Conservation (phyloP, 768 basidiomycete genomes). For the Leucocoprinus sp. region DNA sequence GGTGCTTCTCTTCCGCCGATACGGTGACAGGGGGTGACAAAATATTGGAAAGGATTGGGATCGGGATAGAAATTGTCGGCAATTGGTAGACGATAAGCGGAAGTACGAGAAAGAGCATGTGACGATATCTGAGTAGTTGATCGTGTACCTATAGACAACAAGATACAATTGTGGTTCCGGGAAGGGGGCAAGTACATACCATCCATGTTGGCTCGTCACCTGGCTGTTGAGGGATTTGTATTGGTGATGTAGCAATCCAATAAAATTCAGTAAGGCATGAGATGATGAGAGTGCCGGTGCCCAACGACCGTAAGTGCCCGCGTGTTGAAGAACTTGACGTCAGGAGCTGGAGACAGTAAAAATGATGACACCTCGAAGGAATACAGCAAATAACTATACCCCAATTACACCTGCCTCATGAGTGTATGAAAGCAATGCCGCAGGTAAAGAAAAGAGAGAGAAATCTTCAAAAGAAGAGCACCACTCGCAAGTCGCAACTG, state of each 20-base stretch:
- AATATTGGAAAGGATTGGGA: slow-evolving; percentile 22
- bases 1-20: slow-evolving; percentile 11
- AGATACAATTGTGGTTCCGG: too few species aligned
- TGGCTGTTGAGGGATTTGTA: slow-evolving; percentile 33
- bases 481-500: slow-evolving; percentile 55
- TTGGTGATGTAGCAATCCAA: slow-evolving; percentile 37
- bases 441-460: slow-evolving; percentile 47
- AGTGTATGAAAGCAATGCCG: slow-evolving; percentile 50
- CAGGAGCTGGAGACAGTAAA: slow-evolving; percentile 11
- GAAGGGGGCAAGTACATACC: slow-evolving; percentile 23
- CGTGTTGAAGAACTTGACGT: slow-evolving; percentile 21
- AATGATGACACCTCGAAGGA: too few species aligned
- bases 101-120: slow-evolving; percentile 47
- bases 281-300: slow-evolving; percentile 39
- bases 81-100: slow-evolving; percentile 38
- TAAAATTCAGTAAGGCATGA: slow-evolving; percentile 49
- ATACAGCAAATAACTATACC: slow-evolving; percentile 19
- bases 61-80: slow-evolving; percentile 22
- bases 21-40: slow-evolving; percentile 22
- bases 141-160: slow-evolving; percentile 77
- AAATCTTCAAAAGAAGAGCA: slow-evolving; percentile 57
- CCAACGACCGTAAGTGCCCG: slow-evolving; percentile 31
- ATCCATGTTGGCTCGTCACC: slow-evolving; percentile 26
- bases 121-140: slow-evolving; percentile 43
- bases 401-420: slow-evolving; percentile 48